phyloP scores from a whole-genome alignment of 2,329 filamentous ascomycete genomes.

The Phialocephala sp. region DNA sequence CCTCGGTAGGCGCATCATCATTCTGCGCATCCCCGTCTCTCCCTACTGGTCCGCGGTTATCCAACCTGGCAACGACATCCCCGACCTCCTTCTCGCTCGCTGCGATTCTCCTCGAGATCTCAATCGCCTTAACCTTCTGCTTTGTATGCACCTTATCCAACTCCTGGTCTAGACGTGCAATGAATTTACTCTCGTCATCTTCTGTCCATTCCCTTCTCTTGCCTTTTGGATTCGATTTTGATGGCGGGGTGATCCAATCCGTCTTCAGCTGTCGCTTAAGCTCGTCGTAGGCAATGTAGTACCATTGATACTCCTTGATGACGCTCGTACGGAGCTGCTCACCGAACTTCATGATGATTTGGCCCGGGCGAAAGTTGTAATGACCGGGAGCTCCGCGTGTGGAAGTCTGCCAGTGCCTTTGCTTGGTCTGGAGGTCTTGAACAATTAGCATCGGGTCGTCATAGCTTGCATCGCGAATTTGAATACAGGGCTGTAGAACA shows the following conservation, averaged over 20 bases:
- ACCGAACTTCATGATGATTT: constrained; percentile 82
- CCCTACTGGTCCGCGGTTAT: constrained; percentile 60
- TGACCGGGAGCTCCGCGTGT: constrained; percentile 20
- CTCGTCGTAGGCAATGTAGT: constrained; percentile 97
- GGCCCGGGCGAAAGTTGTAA: constrained; percentile 49
- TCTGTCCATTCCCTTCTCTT: constrained; percentile 78
- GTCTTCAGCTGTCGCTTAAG: constrained; percentile 87
- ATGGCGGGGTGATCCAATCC: constrained; percentile 61
- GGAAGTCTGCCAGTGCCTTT: constrained; percentile 27
- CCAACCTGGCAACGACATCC: constrained; percentile 80
- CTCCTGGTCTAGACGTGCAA: constrained; percentile 84
- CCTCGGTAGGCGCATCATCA: constrained; percentile 73
- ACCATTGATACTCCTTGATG: constrained; percentile 96
- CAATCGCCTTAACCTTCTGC: constrained; percentile 95
- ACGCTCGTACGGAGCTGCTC: constrained; percentile 95
- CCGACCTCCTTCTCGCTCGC: constrained; percentile 88
- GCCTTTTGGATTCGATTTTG: constrained; percentile 52
- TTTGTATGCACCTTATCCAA: constrained; percentile 98
- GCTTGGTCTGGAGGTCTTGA: constrained; percentile 35
- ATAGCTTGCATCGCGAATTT: constrained; percentile 19
- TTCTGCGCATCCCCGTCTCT: constrained; percentile 32
- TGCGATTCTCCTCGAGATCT: constrained; percentile 90
- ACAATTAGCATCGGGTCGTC: constrained; percentile 38
- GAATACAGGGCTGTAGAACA: background rate
- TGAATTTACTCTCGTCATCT: constrained; percentile 89